phyloP scores from a whole-genome alignment of 768 basidiomycete genomes.

The Termitomyces sp. region DNA sequence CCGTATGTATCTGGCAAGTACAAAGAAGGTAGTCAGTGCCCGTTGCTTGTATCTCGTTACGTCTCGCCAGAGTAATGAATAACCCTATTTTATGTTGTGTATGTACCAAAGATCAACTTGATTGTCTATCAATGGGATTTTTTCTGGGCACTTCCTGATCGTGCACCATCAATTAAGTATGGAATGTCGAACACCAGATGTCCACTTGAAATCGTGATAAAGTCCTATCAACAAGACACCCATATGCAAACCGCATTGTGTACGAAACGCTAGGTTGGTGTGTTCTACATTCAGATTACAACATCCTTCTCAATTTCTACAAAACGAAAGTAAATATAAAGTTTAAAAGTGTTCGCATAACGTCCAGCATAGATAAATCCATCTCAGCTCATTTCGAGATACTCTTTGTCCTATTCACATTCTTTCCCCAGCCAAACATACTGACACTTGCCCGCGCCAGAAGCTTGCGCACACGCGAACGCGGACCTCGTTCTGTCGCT shows the following conservation, averaged over 20 bases:
- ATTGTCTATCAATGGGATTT: background rate
- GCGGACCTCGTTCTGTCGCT: background rate
- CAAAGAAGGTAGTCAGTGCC: constrained; percentile 60
- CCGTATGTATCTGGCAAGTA: constrained; percentile 56
- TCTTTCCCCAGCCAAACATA: constrained; percentile 18
- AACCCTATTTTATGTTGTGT: background rate
- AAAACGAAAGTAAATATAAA: constrained; percentile 8
- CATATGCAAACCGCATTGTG: background rate
- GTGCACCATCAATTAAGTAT: background rate
- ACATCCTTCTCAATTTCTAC: background rate
- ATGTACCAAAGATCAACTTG: background rate
- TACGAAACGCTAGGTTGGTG: background rate
- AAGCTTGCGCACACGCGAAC: constrained; percentile 13
- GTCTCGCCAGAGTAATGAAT: constrained; percentile 5
- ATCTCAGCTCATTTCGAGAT: background rate
- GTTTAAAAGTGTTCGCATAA: background rate
- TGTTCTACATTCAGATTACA: background rate
- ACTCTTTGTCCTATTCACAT: constrained; percentile 7
- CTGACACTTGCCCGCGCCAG: constrained; percentile 15
- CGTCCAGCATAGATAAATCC: background rate
- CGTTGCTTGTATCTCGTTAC: constrained; percentile 46
- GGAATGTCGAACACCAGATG: background rate
- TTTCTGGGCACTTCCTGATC: background rate
- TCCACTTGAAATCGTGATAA: background rate
- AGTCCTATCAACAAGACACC: background rate